Percentiles rank a stretch among this genome's conserved stretches.
phyloP scores from a whole-genome alignment of 176 grass and related monocot species.

The Aegilops longissima region DNA sequence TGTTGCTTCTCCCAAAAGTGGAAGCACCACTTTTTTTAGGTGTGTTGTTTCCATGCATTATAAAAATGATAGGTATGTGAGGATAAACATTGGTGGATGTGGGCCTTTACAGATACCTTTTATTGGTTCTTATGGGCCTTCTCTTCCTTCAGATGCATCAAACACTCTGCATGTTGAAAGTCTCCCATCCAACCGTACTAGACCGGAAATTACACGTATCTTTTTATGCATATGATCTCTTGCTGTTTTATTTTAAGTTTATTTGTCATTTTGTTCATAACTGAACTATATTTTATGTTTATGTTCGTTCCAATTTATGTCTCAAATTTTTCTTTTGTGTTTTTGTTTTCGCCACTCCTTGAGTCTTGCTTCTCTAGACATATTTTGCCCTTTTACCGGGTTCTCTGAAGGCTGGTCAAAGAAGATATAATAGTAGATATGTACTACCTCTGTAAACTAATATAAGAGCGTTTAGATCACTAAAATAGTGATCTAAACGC shows the following conservation, averaged over 20 bases:
- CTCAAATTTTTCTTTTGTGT: neutral
- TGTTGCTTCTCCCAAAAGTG: too few species aligned
- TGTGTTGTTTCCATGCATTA: too few species aligned
- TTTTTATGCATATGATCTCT: conserved; percentile 24
- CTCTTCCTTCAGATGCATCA: conserved; percentile 20
- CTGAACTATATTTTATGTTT: neutral
- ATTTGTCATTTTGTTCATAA: neutral
- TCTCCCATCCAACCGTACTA: conserved; percentile 54
- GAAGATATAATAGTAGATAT: neutral
- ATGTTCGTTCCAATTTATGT: neutral
- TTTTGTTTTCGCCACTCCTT: conserved; percentile 27
- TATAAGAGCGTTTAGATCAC: too few species aligned
- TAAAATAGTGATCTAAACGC: too few species aligned
- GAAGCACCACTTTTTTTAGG: too few species aligned
- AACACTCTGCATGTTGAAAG: conserved; percentile 66
- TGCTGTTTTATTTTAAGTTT: neutral
- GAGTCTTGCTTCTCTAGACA: conserved; percentile 50
- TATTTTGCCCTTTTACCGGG: conserved; percentile 74
- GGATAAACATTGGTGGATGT: too few species aligned
- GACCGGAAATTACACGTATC: conserved; percentile 74
- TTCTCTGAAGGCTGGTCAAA: conserved; percentile 65
- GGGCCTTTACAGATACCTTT: conserved; percentile 32
- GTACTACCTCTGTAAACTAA: too few species aligned
- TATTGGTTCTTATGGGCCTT: conserved; percentile 7
- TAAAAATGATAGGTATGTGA: too few species aligned